A percentile compares a stretch with the other conserved stretches of the same genome.
Conservation (phyloP, 106 monocot species). For the Dendrobium catenatum region DNA sequence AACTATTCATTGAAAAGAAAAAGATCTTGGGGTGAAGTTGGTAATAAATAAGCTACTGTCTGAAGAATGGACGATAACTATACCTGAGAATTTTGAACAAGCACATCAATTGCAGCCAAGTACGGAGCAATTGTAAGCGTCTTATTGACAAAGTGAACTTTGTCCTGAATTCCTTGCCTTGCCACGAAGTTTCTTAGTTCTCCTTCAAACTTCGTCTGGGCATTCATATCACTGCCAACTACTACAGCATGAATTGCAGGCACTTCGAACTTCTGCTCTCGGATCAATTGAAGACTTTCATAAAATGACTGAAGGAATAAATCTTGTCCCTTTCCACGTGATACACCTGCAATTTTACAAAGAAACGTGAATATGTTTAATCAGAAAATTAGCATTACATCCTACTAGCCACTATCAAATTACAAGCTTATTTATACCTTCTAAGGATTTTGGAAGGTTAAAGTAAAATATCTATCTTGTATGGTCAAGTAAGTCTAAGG, state of each 20-base stretch:
- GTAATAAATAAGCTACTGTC: neutral
- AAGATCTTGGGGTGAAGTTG: neutral
- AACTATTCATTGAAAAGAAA: neutral
- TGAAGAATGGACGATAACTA: neutral
- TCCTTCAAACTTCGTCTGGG: slow-evolving; percentile 77
- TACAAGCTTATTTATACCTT: neutral
- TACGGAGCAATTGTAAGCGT: slow-evolving; percentile 83
- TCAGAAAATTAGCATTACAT: neutral
- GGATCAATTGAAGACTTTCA: slow-evolving; percentile 68
- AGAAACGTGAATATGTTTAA: neutral
- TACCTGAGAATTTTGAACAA: slow-evolving; percentile 99
- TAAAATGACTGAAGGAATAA: slow-evolving; percentile 80
- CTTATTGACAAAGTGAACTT: slow-evolving; percentile 92
- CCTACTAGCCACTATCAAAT: neutral
- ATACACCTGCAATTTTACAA: slow-evolving; percentile 60
- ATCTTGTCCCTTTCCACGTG: slow-evolving; percentile 92
- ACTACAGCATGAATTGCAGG: slow-evolving; percentile 78
- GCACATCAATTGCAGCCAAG: slow-evolving; percentile 89
- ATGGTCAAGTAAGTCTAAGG: neutral
- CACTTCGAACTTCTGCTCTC: slow-evolving; percentile 64
- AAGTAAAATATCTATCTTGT: neutral
- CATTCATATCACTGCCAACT: slow-evolving; percentile 94
- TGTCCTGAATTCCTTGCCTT: slow-evolving; percentile 60
- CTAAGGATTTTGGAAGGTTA: neutral
- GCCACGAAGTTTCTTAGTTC: slow-evolving; percentile 68